Percentiles rank a stretch among this genome's conserved stretches.
These are phyloP conservation scores for Umbelopsis isabellina DNA, from an alignment of 192 early-diverging fungal genomes.

Conservation along the genomic window DNA sequence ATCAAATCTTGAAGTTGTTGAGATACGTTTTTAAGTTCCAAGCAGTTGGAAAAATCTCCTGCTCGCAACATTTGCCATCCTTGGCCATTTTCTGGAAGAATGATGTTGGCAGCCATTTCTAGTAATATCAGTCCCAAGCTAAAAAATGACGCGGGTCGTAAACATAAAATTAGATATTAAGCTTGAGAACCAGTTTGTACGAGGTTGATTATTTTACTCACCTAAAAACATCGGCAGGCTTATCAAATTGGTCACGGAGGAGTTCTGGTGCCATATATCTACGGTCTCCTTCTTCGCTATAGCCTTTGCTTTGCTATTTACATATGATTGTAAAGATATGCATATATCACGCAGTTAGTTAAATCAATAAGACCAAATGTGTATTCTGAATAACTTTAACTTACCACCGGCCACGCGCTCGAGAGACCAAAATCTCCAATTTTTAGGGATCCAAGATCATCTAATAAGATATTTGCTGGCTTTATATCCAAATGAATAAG, in stretches of 20 bases:
- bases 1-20: conserved; percentile 64
- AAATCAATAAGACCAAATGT: no score
- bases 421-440: conserved; percentile 94
- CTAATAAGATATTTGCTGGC: conserved; percentile 84
- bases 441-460: conserved; percentile 67
- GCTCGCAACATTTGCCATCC: conserved; percentile 85
- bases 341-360: no score
- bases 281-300: conserved; percentile 85
- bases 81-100: conserved; percentile 86
- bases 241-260: conserved; percentile 68
- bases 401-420: conserved; percentile 59
- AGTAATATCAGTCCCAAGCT: conserved; percentile 91
- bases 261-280: conserved; percentile 92
- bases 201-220: conserved; percentile 24
- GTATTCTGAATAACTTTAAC: background rate
- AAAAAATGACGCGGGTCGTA: background rate
- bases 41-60: conserved; percentile 70
- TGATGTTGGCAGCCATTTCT: conserved; percentile 84
- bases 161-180: no score
- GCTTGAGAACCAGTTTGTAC: no score
- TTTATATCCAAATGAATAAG: conserved; percentile 92
- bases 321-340: no score
- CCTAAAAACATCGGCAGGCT: conserved; percentile 89
- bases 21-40: conserved; percentile 47
- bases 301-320: conserved; percentile 6